These are phyloP conservation scores for Hymenoscyphus repandus DNA, from an alignment of 2,329 filamentous ascomycete genomes.

Conservation along the genomic window DNA sequence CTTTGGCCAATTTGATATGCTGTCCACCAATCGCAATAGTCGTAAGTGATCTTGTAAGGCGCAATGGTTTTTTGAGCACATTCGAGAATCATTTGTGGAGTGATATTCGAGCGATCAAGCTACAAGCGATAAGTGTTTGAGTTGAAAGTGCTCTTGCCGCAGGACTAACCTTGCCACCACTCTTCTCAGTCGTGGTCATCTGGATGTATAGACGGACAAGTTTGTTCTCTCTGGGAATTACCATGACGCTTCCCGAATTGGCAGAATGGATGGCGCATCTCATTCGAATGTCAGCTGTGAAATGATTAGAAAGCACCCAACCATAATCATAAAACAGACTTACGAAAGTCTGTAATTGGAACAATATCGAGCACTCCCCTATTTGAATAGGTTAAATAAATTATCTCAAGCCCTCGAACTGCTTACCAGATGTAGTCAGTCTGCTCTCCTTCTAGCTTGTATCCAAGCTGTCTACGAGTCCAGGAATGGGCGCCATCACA, in stretches of 20 bases:
- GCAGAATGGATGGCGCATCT: conserved; percentile 50
- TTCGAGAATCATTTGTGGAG: conserved; percentile 52
- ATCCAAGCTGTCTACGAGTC: conserved; percentile 45
- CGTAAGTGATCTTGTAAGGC: conserved; percentile 62
- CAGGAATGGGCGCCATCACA: conserved; percentile 51
- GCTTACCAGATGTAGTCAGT: conserved; percentile 51
- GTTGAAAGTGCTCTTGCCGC: too few species aligned
- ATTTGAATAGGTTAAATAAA: conserved; percentile 6
- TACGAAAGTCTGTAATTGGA: conserved; percentile 39
- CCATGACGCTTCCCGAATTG: conserved; percentile 48
- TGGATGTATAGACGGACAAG: conserved; percentile 61
- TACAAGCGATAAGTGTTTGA: conserved; percentile 21
- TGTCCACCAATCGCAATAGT: conserved; percentile 58
- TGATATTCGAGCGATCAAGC: conserved; percentile 57
- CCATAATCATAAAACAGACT: conserved; percentile 20
- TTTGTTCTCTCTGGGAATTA: conserved; percentile 53
- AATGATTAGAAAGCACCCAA: conserved; percentile 49
- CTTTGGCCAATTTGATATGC: conserved; percentile 55
- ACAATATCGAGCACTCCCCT: conserved; percentile 45
- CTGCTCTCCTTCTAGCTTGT: conserved; percentile 53
- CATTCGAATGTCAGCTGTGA: conserved; percentile 59
- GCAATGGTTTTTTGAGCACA: conserved; percentile 59
- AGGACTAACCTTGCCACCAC: conserved; percentile 30
- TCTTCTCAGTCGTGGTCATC: conserved; percentile 43
- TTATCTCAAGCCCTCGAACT: too few species aligned